These are phyloP conservation scores for Acorus gramineus DNA, from an alignment of 106 monocot genomes.

Conservation along the genomic window DNA sequence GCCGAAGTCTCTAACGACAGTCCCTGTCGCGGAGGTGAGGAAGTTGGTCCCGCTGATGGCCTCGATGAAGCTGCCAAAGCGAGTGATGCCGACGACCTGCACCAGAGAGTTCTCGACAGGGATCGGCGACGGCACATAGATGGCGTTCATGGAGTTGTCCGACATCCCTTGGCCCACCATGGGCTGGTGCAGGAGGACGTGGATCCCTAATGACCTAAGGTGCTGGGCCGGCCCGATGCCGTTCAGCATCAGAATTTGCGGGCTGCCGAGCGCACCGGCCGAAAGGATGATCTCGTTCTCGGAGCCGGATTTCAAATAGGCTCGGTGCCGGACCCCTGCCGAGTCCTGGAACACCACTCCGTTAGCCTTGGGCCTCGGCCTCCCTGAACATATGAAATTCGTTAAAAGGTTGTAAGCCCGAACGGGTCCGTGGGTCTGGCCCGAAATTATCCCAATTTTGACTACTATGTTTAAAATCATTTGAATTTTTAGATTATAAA, in stretches of 20 bases:
- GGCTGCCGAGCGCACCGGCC: slow-evolving; percentile 70
- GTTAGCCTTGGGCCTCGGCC: slow-evolving; percentile 21
- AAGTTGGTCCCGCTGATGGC: slow-evolving; percentile 62
- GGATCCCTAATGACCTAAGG: slow-evolving; percentile 30
- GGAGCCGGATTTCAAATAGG: slow-evolving; percentile 30
- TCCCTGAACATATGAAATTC: slow-evolving; percentile 4
- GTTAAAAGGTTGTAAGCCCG: not conserved
- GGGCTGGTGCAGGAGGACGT: slow-evolving; percentile 26
- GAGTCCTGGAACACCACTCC: slow-evolving; percentile 57
- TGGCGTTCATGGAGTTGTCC: slow-evolving; percentile 78
- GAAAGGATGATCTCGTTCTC: slow-evolving; percentile 45
- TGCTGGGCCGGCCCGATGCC: slow-evolving; percentile 46
- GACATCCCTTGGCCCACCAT: slow-evolving; percentile 64
- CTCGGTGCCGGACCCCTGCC: slow-evolving; percentile 23
- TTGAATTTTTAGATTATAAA: no score
- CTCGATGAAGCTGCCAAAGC: slow-evolving; percentile 59
- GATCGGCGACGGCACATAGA: slow-evolving; percentile 53
- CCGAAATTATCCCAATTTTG: no score
- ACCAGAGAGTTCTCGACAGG: slow-evolving; percentile 60
- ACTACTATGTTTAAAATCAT: no score
- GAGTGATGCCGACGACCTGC: slow-evolving; percentile 65
- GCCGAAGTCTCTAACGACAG: slow-evolving; percentile 21
- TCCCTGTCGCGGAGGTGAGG: not conserved
- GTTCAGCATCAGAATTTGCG: slow-evolving; percentile 75
- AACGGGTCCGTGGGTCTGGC: slow-evolving; percentile 20